Conservation (phyloP, 257 asterid genomes). For the Solanum ossicruentum region DNA sequence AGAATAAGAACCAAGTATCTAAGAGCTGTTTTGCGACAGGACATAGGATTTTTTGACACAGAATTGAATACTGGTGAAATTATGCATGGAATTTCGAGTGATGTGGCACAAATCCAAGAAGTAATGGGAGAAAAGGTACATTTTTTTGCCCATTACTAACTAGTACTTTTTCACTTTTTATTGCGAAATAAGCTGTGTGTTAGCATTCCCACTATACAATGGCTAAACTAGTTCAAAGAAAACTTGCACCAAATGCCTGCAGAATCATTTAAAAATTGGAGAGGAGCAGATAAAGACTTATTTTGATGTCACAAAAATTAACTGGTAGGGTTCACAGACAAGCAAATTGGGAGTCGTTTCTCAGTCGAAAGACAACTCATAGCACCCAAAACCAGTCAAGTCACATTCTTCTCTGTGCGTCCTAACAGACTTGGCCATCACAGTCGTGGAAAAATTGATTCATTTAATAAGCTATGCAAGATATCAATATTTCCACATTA, state of each 20-base stretch:
- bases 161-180: not conserved
- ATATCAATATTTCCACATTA: not conserved
- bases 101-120: slow-evolving; percentile 87
- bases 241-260: not conserved
- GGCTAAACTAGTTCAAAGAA: not conserved
- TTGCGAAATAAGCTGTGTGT: not conserved
- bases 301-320: not conserved
- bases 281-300: not conserved
- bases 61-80: slow-evolving; percentile 58
- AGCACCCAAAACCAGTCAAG: not conserved
- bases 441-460: not conserved
- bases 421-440: not conserved
- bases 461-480: not conserved
- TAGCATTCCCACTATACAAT: not conserved
- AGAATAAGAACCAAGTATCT: slow-evolving; percentile 65
- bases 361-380: not conserved
- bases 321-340: not conserved
- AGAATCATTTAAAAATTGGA: not conserved
- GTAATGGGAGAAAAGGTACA: slow-evolving; percentile 82
- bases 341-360: not conserved
- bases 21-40: slow-evolving; percentile 68
- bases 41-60: slow-evolving; percentile 66
- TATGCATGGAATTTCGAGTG: slow-evolving; percentile 90
- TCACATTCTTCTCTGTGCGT: not conserved
- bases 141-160: not conserved